Percentiles rank a stretch among this genome's conserved stretches.
Evolutionary conservation across 805 yeast species (phyloP).

Genomic region (Barnettozyma californica): DNA sequence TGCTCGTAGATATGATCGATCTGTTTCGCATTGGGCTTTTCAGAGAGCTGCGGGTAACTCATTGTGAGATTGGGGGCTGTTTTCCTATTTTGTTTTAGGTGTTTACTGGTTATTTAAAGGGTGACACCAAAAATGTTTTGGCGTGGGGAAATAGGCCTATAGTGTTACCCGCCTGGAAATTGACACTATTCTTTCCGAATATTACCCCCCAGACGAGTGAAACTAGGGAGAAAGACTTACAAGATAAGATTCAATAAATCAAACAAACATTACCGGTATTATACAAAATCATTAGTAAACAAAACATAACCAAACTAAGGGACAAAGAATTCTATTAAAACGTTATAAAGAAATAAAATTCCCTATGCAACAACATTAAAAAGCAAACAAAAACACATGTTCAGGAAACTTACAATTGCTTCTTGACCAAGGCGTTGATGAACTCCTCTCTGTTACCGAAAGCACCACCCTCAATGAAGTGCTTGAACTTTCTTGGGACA

Average conservation of each 20-base stretch:
- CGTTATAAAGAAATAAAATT: slow-evolving; percentile 1
- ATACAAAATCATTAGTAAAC: slow-evolving; percentile 1
- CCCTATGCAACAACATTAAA: background rate
- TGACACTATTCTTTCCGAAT: too few relatives aligned
- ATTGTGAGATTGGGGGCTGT: background rate
- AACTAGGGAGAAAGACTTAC: background rate
- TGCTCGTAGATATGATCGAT: slow-evolving; percentile 68
- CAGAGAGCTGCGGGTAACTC: slow-evolving; percentile 37
- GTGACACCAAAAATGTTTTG: background rate
- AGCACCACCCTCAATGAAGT: slow-evolving; percentile 97
- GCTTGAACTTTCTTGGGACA: slow-evolving; percentile 93
- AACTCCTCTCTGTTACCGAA: slow-evolving; percentile 96
- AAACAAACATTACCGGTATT: slow-evolving; percentile 6
- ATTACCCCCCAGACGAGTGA: too few relatives aligned
- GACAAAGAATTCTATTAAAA: slow-evolving; percentile 1
- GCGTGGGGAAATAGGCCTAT: background rate
- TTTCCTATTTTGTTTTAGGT: background rate
- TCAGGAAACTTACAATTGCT: slow-evolving; percentile 26
- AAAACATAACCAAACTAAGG: background rate
- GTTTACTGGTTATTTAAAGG: background rate
- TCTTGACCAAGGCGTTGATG: slow-evolving; percentile 87
- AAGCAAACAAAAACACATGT: background rate
- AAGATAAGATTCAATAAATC: background rate
- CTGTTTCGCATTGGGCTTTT: slow-evolving; percentile 66
- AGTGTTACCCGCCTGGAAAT: background rate